These are phyloP conservation scores for Firmiana major DNA, from an alignment of 345 rosid genomes.

Conservation along the genomic window DNA sequence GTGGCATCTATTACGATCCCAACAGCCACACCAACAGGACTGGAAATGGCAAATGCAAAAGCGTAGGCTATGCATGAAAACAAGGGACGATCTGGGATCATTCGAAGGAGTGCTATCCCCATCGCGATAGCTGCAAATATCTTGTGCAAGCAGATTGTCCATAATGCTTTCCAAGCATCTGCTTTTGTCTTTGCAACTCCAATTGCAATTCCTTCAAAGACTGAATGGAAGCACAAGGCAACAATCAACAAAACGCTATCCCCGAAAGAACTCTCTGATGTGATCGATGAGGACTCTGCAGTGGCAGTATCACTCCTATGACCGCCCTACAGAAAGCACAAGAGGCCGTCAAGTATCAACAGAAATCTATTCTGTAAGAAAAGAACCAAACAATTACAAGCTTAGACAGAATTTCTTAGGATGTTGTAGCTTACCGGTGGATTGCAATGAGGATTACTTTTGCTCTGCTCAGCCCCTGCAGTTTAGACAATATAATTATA, in stretches of 20 bases:
- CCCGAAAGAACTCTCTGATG: conserved; percentile 43
- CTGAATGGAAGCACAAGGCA: conserved; percentile 86
- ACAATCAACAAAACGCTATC: conserved; percentile 67
- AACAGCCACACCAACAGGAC: conserved; percentile 64
- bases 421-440: conserved; percentile 13
- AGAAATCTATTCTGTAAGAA: not conserved
- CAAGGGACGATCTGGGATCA: conserved; percentile 66
- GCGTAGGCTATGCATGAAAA: conserved; percentile 51
- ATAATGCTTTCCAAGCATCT: conserved; percentile 75
- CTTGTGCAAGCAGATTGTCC: conserved; percentile 71
- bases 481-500: not conserved
- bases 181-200: conserved; percentile 58
- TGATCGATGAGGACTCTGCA: conserved; percentile 3
- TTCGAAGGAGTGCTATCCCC: conserved; percentile 83
- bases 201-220: conserved; percentile 80
- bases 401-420: not conserved
- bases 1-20: conserved; percentile 76
- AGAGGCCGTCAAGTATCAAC: not conserved
- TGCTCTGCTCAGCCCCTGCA: conserved; percentile 29
- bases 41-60: conserved; percentile 76
- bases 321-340: conserved; percentile 13
- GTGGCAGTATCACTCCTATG: not conserved
- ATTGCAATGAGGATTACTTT: conserved; percentile 16
- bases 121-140: conserved; percentile 84
- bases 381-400: not conserved